A percentile compares a stretch with the other conserved stretches of the same genome.
These are phyloP conservation scores for Saccharomyces mikatae DNA, from an alignment of 805 yeast genomes.

Conservation along the genomic window DNA sequence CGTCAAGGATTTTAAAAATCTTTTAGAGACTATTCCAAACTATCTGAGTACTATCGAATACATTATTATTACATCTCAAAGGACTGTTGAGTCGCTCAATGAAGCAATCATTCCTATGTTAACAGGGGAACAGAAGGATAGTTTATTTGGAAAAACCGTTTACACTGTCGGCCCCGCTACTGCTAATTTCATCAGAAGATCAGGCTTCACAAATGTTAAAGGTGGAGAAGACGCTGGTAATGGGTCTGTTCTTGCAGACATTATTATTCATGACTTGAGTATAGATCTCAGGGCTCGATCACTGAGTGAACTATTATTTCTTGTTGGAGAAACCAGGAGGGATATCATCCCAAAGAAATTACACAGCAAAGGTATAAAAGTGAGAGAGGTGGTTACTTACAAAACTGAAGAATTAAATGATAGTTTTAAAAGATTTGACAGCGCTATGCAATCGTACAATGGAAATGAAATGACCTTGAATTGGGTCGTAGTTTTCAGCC, in stretches of 20 bases:
- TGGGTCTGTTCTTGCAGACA: constrained; percentile 60
- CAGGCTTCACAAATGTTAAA: constrained; percentile 60
- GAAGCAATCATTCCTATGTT: constrained; percentile 32
- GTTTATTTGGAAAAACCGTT: constrained; percentile 43
- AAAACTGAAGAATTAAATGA: constrained; percentile 49
- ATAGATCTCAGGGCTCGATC: constrained; percentile 6
- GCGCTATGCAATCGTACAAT: background rate
- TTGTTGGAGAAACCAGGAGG: constrained; percentile 80
- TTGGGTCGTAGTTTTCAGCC: constrained; percentile 87
- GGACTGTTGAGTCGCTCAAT: constrained; percentile 79
- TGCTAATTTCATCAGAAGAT: constrained; percentile 40
- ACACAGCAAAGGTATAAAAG: constrained; percentile 10
- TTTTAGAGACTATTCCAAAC: constrained; percentile 17
- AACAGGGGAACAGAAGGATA: constrained; percentile 11
- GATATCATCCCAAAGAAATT: constrained; percentile 71
- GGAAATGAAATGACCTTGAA: constrained; percentile 1
- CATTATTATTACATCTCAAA: constrained; percentile 76
- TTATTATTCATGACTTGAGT: constrained; percentile 38
- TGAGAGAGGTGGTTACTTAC: constrained; percentile 57
- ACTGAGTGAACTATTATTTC: constrained; percentile 45
- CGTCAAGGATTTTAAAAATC: background rate
- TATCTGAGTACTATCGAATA: constrained; percentile 39
- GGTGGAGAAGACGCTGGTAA: constrained; percentile 80
- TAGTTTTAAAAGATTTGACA: constrained; percentile 34
- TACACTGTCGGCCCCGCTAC: constrained; percentile 95